These are phyloP conservation scores for Nitzschia putrida DNA, from an alignment of 108 stramenopile species.

Conservation along the genomic window DNA sequence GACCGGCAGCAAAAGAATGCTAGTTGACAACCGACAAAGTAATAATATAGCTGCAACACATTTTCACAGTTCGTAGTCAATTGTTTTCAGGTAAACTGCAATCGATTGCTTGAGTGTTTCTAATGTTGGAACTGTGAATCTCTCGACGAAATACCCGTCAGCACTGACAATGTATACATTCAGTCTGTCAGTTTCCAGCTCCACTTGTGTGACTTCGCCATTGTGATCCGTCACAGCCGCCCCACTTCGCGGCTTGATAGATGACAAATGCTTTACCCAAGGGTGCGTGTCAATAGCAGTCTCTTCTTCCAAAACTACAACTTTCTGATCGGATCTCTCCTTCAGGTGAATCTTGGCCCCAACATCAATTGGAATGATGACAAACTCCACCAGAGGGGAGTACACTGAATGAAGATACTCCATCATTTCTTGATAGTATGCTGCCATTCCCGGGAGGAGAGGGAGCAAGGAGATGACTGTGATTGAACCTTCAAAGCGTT, in stretches of 20 bases:
- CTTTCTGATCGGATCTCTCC: conserved; percentile 7
- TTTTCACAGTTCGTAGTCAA: conserved; percentile 31
- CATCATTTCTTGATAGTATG: conserved; percentile 43
- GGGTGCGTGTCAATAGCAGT: conserved; percentile 22
- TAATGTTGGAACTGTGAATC: conserved; percentile 35
- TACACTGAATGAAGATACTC: conserved; percentile 27
- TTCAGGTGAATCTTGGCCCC: conserved; percentile 22
- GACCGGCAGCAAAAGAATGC: too few relatives aligned
- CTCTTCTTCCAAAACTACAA: conserved; percentile 39
- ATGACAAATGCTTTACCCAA: conserved; percentile 25
- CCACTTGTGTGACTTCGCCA: conserved; percentile 10
- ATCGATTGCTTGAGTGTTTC: conserved; percentile 24
- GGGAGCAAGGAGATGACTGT: conserved; percentile 23
- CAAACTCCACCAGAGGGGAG: conserved; percentile 27
- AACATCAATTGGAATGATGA: conserved; percentile 37
- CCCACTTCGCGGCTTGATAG: conserved; percentile 28
- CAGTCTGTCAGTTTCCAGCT: conserved; percentile 29
- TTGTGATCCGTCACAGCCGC: conserved; percentile 19
- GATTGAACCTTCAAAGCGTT: conserved; percentile 36
- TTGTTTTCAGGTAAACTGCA: conserved; percentile 26
- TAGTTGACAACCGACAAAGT: too few relatives aligned
- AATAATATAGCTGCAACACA: too few relatives aligned
- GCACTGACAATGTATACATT: conserved; percentile 38
- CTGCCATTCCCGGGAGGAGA: conserved; percentile 31
- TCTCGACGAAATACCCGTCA: conserved; percentile 38